Percentiles rank a stretch among this genome's conserved stretches.
Evolutionary conservation across 495 filamentous ascomycete species (phyloP).

Genomic region (Lepraria neglecta): DNA sequence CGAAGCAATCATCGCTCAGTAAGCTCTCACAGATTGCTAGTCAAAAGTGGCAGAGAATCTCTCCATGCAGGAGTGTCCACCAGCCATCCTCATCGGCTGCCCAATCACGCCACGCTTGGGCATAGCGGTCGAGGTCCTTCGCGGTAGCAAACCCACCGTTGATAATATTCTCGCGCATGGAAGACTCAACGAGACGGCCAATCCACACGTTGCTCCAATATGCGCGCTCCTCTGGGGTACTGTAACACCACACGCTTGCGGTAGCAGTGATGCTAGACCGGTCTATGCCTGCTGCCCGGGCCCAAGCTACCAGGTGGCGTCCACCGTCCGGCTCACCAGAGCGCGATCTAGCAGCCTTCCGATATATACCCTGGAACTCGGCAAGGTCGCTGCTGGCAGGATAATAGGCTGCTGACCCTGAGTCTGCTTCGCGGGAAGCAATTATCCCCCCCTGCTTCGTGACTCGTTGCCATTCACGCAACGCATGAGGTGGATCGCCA

Average conservation of each 20-base stretch:
- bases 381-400: slow-evolving; percentile 40
- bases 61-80: slow-evolving; percentile 47
- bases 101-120: slow-evolving; percentile 40
- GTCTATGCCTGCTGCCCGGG: slow-evolving; percentile 43
- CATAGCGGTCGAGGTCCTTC: slow-evolving; percentile 41
- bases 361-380: slow-evolving; percentile 39
- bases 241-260: slow-evolving; percentile 44
- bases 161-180: slow-evolving; percentile 38
- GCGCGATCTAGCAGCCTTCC: slow-evolving; percentile 35
- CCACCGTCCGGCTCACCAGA: slow-evolving; percentile 48
- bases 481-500: slow-evolving; percentile 35
- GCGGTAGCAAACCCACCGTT: slow-evolving; percentile 35
- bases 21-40: too few relatives aligned
- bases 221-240: slow-evolving; percentile 37
- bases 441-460: slow-evolving; percentile 48
- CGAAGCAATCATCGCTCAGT: too few relatives aligned
- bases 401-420: slow-evolving; percentile 39
- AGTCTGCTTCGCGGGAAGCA: slow-evolving; percentile 45
- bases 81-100: slow-evolving; percentile 44
- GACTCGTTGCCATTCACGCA: slow-evolving; percentile 48
- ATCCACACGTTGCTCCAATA: slow-evolving; percentile 46
- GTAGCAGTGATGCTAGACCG: slow-evolving; percentile 33
- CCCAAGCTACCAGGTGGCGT: slow-evolving; percentile 45
- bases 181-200: slow-evolving; percentile 37
- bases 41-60: slow-evolving; percentile 44